Evolutionary conservation across 2,329 filamentous ascomycete genomes (phyloP), one percentile per base, ranked within the genome.

Genomic region (Colletotrichum zoysiae): DNA sequence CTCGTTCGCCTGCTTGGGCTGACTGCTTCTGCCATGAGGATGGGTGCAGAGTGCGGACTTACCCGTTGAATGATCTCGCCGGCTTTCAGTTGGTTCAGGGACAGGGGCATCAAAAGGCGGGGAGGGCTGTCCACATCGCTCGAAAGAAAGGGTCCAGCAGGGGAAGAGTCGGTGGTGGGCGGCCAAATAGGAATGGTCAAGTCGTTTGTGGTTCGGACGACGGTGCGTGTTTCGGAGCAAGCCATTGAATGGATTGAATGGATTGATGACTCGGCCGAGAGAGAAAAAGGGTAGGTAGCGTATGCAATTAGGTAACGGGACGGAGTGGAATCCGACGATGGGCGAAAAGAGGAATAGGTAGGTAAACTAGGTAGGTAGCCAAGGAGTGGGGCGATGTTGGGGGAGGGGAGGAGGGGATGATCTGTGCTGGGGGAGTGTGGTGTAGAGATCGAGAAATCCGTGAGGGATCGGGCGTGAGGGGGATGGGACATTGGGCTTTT

Each of bases 381-480:
- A 11, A 4, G 44, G 14, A 62, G 46, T 26, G 60, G 60, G 59
- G 44, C 44, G 14, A 5, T 3, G n/a, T 18, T 5, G 42, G n/a
- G 23, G 26, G 20, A 38, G n/a, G 23, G 26, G 20, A 38, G 26
- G 20, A 4, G 42, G 46, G 18, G 60, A 30, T 35, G 60, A 63
- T 63, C n/a, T 4, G 12, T 51, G 33, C n/a, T 18, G 8, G 33
- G n/a, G 33, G 35, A 53, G 26, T 26, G 20, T 40, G 26, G 23
- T 63, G 60, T 53, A 63, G 48, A 53, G 60, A 63, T 63, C 60
- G 60, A 63, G 48, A 53, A 63, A 42, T n/a, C n/a, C 33, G 48
- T 30, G 48, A 33, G 60, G 8, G 46, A 63, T 63, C 60, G 60
- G 38, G 4, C 35, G 12, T 7, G 23, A 30, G 18, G 59, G 60